Evolutionary conservation across 768 basidiomycete species (phyloP), one percentile per base, ranked within the genome.

Genomic region (Steccherinum ochraceum): DNA sequence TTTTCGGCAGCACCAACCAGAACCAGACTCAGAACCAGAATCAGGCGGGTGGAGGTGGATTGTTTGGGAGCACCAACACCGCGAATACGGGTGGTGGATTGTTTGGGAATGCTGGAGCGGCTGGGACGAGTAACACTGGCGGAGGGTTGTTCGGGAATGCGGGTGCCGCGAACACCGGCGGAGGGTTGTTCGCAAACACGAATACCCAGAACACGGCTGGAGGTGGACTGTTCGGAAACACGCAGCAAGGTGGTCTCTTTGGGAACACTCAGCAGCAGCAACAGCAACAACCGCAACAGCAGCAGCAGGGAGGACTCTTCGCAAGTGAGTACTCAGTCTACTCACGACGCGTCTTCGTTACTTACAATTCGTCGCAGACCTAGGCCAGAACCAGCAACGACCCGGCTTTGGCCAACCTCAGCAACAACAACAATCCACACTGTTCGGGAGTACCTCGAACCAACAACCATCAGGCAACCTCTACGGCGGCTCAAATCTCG

Each of bases 401-500:
- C 27, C 35, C 4, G 66, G 52, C 60, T 76, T 65, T 63, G 68
- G 45, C 53, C 70, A 55, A 59, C 65, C 57, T 21, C 67, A 63
- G 40, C 61, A 56, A 46, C 64, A 64, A 40, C 57, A 56, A 12
- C 61, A 59, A 30, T 51, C 54, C 3, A 50, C 54, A 12, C 50
- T 65, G 5, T 67, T 68, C 30, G 64, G 63, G 59, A 64, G 48
- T 26, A 49, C 41, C n/a, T 7, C 30, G 16, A 51, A 13, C 58
- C 61, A 56, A 56, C 59, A 50, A 23, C 13, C 43, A 11, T 47
- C 52, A 24, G 48, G 47, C n/a, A 46, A 40, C 16, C 30, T 60
- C 16, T 58, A 61, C 41, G 55, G 76, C 62, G 55, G 76, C 62
- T 62, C 72, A 30, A 63, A 63, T 45, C 59, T 69, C 10, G 50